Conservation (phyloP, 2,329 filamentous ascomycete species). For the Xylaria sp. region DNA sequence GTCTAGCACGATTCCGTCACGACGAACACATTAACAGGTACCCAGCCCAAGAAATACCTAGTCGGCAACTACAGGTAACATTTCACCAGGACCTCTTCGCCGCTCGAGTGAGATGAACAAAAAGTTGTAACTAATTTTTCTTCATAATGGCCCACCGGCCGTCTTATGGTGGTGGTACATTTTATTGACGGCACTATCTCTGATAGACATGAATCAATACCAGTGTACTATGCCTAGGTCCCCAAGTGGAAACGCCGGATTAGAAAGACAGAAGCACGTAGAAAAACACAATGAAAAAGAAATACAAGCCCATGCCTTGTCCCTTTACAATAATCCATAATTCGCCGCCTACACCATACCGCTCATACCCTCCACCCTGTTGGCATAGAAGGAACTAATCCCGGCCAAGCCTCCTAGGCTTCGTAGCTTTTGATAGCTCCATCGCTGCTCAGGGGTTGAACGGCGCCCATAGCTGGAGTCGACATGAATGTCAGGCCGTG, state of each 20-base stretch:
- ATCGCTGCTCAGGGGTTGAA: conserved; percentile 66
- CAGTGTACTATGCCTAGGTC: conserved; percentile 27
- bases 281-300: conserved; percentile 16
- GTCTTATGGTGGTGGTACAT: conserved; percentile 40
- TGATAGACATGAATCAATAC: conserved; percentile 17
- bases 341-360: conserved; percentile 41
- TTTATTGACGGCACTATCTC: conserved; percentile 36
- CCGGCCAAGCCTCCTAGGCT: conserved; percentile 52
- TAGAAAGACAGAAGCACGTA: conserved; percentile 23
- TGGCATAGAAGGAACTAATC: background rate
- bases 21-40: background rate
- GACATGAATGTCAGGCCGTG: conserved; percentile 66
- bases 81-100: background rate
- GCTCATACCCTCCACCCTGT: conserved; percentile 8
- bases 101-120: background rate
- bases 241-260: conserved; percentile 36
- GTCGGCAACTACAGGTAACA: background rate
- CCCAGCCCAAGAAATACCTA: background rate
- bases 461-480: conserved; percentile 54
- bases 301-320: conserved; percentile 23
- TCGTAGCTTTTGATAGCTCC: conserved; percentile 69
- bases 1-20: background rate
- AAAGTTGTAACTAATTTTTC: background rate
- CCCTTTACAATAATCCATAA: conserved; percentile 28
- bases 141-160: conserved; percentile 8